Evolutionary conservation across 2,329 filamentous ascomycete genomes (phyloP), one percentile per base, ranked within the genome.

Genomic region (Emericellopsis atlantica): DNA sequence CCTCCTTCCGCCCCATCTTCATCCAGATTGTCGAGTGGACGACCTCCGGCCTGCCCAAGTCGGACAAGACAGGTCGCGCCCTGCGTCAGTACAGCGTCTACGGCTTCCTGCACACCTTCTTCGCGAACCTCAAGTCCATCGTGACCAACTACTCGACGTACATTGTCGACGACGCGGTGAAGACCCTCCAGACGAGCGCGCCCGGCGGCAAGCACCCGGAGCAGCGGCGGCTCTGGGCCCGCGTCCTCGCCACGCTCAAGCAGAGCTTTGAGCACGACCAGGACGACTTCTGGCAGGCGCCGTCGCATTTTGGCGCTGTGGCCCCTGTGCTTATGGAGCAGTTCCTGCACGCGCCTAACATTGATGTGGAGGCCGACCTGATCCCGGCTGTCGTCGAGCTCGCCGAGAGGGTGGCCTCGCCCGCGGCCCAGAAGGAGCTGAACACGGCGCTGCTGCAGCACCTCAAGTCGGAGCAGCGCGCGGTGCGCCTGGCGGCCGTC

Each of bases 251-350:
- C 40, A 84, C 87, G 16, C 69, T 96, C 36, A 67, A 72, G 23
- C 81, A 78, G 49, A 82, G 79, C 50, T 95, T 96, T 54, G 74
- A 83, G 59, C 79, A 95, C 57, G 92, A 96, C 55, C 84, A 94
- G 61, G 88, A 94, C 57, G 84, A 88, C 59, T 96, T 95, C 67
- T 96, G 89, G 89, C 88, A 95, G 69, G 79, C 84, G 1, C 90
- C 92, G 0, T 74, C 84, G 1, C 89, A 95, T 63, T 95, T 95
- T 54, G 70, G 71, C 43, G 75, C 75, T 23, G 78, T 95, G 32
- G 76, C 79, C 12, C 67, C 71, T 1, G 76, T 82, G 3, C 69
- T 96, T 24, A 71, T 86, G 46, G 65, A 70, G 21, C 86, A 93
- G 45, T 75, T 81, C 47, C 51, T 65, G 33, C 62, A 68, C 48